Evolutionary conservation across 2,329 filamentous ascomycete species (phyloP), one percentile per base, ranked within the genome.

Genomic region (Cladosporium austrohemisphaericum): DNA sequence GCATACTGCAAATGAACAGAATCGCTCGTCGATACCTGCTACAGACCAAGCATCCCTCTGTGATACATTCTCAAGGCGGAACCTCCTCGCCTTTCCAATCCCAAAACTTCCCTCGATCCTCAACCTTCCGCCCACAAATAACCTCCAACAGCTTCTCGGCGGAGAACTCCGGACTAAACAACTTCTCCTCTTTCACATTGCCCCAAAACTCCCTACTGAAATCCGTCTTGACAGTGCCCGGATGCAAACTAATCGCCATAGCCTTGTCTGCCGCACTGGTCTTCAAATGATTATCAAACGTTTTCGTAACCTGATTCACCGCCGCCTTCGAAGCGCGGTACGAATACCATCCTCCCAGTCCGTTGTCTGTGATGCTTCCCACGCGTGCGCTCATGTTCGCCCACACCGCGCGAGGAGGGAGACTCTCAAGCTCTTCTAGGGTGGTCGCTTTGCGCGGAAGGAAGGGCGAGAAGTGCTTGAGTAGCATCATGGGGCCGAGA

Each of bases 381-480:
- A 94, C 85, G 35, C 88, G 80, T 2, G 88, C 88, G 5, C 85
- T 84, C 81, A 90, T 86, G 61, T 80, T 80, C n/a, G 85, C 77
- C 74, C 84, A 87, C 2, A 83, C 78, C 0, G 86, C 81, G 0
- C 57, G 50, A 0, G 77, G 73, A 2, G 85, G 71, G 0, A 70
- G 57, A 16, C 65, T 60, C 11, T 55, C 32, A 14, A 61, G 53
- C 2, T 51, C 28, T 10, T 35, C 38, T 11, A 76, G 56, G 5
- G 66, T 54, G 0, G 75, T 73, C 4, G 72, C 65, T 56, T 79
- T 83, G 13, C 72, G 76, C 1, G 88, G 87, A 3, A 93, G 72
- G 59, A 91, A 84, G 0, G 71, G 71, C 0, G 75, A 74, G 58
- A 93, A 87, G 66, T 89, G 81, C 68, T 93, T 93, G 62, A 88